These are phyloP conservation scores for Fusarium nematophilum DNA, from an alignment of 2,329 filamentous ascomycete genomes.

Conservation along the genomic window DNA sequence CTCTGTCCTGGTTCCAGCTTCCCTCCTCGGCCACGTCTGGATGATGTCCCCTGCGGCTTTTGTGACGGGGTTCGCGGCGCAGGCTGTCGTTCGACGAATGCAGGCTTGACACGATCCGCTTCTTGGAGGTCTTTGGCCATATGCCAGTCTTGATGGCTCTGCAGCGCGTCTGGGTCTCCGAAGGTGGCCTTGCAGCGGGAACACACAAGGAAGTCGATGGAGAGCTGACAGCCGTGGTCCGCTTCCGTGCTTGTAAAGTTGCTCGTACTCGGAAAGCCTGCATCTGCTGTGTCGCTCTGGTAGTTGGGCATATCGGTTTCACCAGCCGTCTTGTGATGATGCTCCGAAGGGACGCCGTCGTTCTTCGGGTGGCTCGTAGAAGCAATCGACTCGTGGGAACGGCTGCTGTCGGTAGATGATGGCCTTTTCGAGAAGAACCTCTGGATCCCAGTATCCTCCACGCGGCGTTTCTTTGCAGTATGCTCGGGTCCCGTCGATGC, in stretches of 20 bases:
- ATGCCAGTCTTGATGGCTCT: conserved; percentile 93
- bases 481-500: conserved; percentile 36
- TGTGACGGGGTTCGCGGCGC: conserved; percentile 46
- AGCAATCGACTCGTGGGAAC: conserved; percentile 31
- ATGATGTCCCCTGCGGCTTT: conserved; percentile 50
- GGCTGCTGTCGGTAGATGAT: conserved; percentile 47
- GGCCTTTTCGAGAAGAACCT: conserved; percentile 65
- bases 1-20: conserved; percentile 69
- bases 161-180: conserved; percentile 65
- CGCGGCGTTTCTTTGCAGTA: conserved; percentile 47
- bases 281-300: conserved; percentile 21
- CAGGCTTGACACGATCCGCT: conserved; percentile 63
- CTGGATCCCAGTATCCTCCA: conserved; percentile 64
- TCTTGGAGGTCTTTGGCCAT: conserved; percentile 87
- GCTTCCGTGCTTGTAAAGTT: conserved; percentile 32
- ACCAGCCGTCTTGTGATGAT: conserved; percentile 28
- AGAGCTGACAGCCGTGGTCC: conserved; percentile 45
- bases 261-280: conserved; percentile 17
- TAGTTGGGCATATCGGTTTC: conserved; percentile 22
- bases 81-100: conserved; percentile 55
- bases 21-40: conserved; percentile 54
- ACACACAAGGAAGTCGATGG: conserved; percentile 62
- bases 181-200: conserved; percentile 73
- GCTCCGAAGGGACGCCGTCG: conserved; percentile 9
- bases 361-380: not conserved